phyloP scores from a whole-genome alignment of 345 rosid genomes.

The Crucihimalaya himalaica region DNA sequence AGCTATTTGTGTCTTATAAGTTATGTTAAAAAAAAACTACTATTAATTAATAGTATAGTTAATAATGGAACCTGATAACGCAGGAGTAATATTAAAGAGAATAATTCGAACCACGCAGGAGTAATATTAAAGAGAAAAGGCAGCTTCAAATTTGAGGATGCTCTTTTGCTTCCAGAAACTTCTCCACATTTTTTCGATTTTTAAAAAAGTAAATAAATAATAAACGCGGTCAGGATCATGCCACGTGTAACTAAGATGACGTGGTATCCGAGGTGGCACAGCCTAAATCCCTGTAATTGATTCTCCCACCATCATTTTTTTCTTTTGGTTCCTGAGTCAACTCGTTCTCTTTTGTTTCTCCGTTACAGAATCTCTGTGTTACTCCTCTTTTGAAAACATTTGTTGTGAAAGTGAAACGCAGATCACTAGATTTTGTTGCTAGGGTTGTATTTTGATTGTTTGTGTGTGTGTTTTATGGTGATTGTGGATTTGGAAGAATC shows the following conservation, averaged over 20 bases:
- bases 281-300: constrained; percentile 45
- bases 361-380: not conserved
- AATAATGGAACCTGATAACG: too few relatives aligned
- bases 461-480: constrained; percentile 14
- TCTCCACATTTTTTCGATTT: constrained; percentile 35
- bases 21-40: too few relatives aligned
- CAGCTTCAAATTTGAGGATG: constrained; percentile 6
- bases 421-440: not conserved
- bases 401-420: constrained; percentile 9
- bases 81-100: too few relatives aligned
- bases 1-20: too few relatives aligned
- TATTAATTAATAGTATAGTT: too few relatives aligned
- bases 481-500: not conserved
- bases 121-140: not conserved
- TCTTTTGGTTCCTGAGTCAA: constrained; percentile 3
- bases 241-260: constrained; percentile 42
- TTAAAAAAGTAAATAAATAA: constrained; percentile 1
- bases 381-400: not conserved
- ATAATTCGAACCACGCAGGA: constrained; percentile 23
- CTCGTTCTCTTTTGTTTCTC: not conserved
- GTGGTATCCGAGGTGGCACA: constrained; percentile 62
- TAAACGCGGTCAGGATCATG: constrained; percentile 43
- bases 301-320: constrained; percentile 33
- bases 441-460: not conserved
- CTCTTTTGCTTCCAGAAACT: constrained; percentile 56